These are phyloP conservation scores for Sporothrix inflata DNA, from an alignment of 2,329 filamentous ascomycete species.

Conservation along the genomic window DNA sequence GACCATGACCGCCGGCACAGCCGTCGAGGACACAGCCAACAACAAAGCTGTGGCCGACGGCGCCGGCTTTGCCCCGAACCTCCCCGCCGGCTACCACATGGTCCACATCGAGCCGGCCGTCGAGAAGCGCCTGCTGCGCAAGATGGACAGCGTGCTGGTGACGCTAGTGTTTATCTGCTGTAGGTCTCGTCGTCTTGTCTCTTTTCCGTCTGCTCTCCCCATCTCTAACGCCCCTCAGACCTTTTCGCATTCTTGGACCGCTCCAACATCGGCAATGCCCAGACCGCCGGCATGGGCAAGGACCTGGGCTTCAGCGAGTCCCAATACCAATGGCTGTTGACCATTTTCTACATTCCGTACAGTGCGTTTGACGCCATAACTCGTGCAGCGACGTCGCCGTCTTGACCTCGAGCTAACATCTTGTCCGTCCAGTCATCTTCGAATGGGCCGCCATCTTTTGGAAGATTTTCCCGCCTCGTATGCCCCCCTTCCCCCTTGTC, in stretches of 20 bases:
- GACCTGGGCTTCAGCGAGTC: conserved; percentile 44
- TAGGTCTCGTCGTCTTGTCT: too few relatives aligned
- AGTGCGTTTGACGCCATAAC: too few relatives aligned
- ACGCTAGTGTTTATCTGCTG: conserved; percentile 41
- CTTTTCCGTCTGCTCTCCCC: too few relatives aligned
- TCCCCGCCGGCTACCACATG: conserved; percentile 23
- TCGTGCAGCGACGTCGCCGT: too few relatives aligned
- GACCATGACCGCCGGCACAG: neutral
- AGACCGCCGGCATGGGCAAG: conserved; percentile 38
- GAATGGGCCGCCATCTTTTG: conserved; percentile 49
- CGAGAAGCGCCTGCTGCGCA: conserved; percentile 43
- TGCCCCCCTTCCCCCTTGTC: too few relatives aligned
- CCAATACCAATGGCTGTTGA: conserved; percentile 50
- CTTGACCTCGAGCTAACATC: too few relatives aligned
- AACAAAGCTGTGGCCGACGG: too few relatives aligned
- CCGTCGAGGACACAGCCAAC: too few relatives aligned
- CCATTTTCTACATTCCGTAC: conserved; percentile 51
- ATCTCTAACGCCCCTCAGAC: too few relatives aligned
- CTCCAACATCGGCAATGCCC: conserved; percentile 38
- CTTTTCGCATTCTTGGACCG: conserved; percentile 37
- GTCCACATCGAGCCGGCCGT: conserved; percentile 38
- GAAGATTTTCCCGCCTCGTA: conserved; percentile 47
- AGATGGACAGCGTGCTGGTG: conserved; percentile 42
- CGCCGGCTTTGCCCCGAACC: too few relatives aligned
- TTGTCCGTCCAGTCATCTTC: too few relatives aligned